Evolutionary conservation across 2,329 filamentous ascomycete genomes (phyloP), one percentile per base, ranked within the genome.

Genomic region (Arthrobotrys megalospora): DNA sequence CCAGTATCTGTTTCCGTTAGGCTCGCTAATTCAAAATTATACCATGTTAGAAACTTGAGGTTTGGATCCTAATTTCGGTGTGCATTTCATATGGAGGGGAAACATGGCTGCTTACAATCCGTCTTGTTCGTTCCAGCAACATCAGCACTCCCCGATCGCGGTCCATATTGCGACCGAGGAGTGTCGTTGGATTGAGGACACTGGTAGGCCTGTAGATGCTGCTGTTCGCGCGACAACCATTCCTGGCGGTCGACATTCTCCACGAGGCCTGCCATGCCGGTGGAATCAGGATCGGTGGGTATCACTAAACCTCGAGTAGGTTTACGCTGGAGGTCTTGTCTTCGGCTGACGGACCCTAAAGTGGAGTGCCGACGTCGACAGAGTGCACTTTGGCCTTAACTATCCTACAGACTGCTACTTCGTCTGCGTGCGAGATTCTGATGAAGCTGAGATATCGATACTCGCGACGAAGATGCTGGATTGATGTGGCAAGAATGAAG

Each of bases 201-300:
- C 7, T 62, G 75, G 28, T 48, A 55, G 47, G 45, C 34, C 14
- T 53, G 41, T 24, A n/a, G 5, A 47, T 53, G n/a, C 34, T 55
- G 62, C 34, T 63, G 52, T 10, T 71, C 58, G 38, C 65, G 50
- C 50, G 38, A 48, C 24, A 67, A 5, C 53, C 58, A 50, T 24
- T 55, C 66, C 14, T 47, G 28, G 6, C 52, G 75, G 45, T 53
- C 67, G 45, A 50, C 16, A 41, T 21, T 55, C 63, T 71, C 48
- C 24, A 66, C 67, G 43, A 62, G 52, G 36, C 62, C 66, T 41
- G 50, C 65, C 58, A 76, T 70, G 14, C 65, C 64, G 58, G 58
- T 21, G 36, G 52, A 28, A 28, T 38, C 52, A 14, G 34, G 52
- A n/a, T 38, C 52, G 32, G 52, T 16, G 32, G 48, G 52, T 38